Conservation (phyloP, 768 basidiomycete genomes). For the Boletus subcaerulescens region DNA sequence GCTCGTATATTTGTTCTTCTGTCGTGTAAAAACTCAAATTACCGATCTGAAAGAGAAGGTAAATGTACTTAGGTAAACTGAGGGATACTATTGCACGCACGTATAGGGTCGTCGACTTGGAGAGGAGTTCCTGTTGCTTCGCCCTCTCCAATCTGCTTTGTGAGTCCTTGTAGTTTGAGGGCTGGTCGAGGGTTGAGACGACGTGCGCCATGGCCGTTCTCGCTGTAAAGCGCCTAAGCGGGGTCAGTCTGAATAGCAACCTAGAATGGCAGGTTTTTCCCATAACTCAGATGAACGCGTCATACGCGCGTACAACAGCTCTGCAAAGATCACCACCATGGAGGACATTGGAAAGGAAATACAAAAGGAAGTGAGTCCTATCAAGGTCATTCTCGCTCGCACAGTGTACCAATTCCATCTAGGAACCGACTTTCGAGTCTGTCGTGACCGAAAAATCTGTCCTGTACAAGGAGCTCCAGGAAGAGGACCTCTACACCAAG, state of each 20-base stretch:
- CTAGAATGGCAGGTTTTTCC: slow-evolving; percentile 29
- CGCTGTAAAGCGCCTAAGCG: not conserved
- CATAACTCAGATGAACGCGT: slow-evolving; percentile 29
- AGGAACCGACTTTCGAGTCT: slow-evolving; percentile 91
- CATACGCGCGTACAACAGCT: slow-evolving; percentile 16
- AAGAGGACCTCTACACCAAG: slow-evolving; percentile 93
- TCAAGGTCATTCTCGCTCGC: not conserved
- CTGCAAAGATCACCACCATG: slow-evolving; percentile 46
- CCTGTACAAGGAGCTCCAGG: slow-evolving; percentile 80
- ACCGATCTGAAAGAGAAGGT: slow-evolving; percentile 57
- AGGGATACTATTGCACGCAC: slow-evolving; percentile 45
- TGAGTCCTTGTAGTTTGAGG: slow-evolving; percentile 96
- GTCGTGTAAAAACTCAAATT: slow-evolving; percentile 94
- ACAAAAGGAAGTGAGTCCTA: slow-evolving; percentile 63
- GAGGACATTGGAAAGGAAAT: slow-evolving; percentile 88
- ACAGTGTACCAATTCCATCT: not conserved
- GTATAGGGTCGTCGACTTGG: slow-evolving; percentile 86
- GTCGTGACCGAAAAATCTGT: slow-evolving; percentile 88
- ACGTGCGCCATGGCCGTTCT: slow-evolving; percentile 74
- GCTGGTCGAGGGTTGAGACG: slow-evolving; percentile 81
- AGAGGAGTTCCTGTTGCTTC: slow-evolving; percentile 75
- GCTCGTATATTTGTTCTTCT: slow-evolving; percentile 93
- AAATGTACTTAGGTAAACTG: slow-evolving; percentile 13
- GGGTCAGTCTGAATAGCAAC: not conserved
- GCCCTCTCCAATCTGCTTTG: slow-evolving; percentile 77